Percentiles rank a stretch among this genome's conserved stretches.
phyloP scores from a whole-genome alignment of 2,329 filamentous ascomycete genomes.

The Microdochium trichocladiopsis region DNA sequence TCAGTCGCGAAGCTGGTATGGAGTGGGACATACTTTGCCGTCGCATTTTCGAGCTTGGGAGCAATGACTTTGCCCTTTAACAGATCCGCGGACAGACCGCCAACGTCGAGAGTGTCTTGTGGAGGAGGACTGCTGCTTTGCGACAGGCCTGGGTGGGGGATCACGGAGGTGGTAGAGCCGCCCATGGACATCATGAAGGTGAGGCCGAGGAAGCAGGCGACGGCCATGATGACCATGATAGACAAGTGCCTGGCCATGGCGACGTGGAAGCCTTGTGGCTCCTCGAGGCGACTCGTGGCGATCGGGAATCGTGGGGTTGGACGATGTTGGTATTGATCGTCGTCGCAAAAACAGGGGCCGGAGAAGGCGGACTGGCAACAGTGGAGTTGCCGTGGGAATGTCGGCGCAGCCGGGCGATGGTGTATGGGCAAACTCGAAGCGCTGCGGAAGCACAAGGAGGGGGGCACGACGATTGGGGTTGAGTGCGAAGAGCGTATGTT shows the following conservation, averaged over 20 bases:
- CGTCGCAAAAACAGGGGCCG: background rate
- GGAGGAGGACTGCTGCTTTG: slow-evolving; percentile 7
- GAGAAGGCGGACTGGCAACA: background rate
- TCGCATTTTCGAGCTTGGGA: slow-evolving; percentile 76
- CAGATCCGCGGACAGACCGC: slow-evolving; percentile 36
- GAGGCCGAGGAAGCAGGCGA: slow-evolving; percentile 49
- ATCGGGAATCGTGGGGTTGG: background rate
- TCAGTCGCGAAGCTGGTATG: slow-evolving; percentile 4
- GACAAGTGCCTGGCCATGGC: slow-evolving; percentile 49
- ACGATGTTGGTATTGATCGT: background rate
- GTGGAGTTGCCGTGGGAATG: background rate
- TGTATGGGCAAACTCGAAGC: too few species aligned
- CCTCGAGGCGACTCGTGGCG: too few species aligned
- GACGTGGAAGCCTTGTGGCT: background rate
- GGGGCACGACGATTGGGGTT: too few species aligned
- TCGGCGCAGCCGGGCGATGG: too few species aligned
- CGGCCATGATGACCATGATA: slow-evolving; percentile 44
- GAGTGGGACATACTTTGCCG: slow-evolving; percentile 53
- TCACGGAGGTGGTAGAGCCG: slow-evolving; percentile 7
- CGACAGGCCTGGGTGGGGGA: slow-evolving; percentile 6
- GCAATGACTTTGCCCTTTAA: slow-evolving; percentile 67
- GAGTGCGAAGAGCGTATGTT: too few species aligned
- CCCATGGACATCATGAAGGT: slow-evolving; percentile 51
- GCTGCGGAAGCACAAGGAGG: too few species aligned
- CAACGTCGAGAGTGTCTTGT: slow-evolving; percentile 27